A percentile compares a stretch with the other conserved stretches of the same genome.
Conservation (phyloP, 495 filamentous ascomycete genomes). For the Aspergillus mulundensis region DNA sequence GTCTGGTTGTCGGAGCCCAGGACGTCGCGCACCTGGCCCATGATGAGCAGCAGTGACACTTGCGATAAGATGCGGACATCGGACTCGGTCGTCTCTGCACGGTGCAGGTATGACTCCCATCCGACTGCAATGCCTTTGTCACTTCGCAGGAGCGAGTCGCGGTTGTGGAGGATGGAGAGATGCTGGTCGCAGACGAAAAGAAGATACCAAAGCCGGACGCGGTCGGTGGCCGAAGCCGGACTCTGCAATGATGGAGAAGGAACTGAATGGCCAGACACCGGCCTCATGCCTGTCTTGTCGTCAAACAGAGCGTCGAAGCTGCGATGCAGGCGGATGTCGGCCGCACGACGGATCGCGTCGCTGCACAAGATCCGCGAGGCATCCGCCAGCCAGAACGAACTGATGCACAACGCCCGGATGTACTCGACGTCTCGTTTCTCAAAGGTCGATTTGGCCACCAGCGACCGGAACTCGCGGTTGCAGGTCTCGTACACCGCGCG, state of each 20-base stretch:
- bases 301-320: conserved; percentile 18
- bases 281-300: background rate
- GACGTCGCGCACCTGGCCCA: conserved; percentile 36
- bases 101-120: conserved; percentile 31
- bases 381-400: conserved; percentile 43
- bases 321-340: conserved; percentile 38
- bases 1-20: conserved; percentile 34
- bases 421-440: conserved; percentile 39
- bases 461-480: conserved; percentile 38
- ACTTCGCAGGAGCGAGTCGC: conserved; percentile 38
- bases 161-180: conserved; percentile 41
- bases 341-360: conserved; percentile 41
- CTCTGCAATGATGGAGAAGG: background rate
- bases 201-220: conserved; percentile 40
- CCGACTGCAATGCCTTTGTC: conserved; percentile 31
- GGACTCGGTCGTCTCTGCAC: conserved; percentile 28
- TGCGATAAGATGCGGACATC: conserved; percentile 36
- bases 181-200: conserved; percentile 46
- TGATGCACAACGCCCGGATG: conserved; percentile 38
- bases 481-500: conserved; percentile 36
- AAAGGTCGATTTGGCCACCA: conserved; percentile 37
- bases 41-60: conserved; percentile 35
- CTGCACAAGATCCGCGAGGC: conserved; percentile 40
- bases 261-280: background rate
- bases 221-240: conserved; percentile 19